These are phyloP conservation scores for Diaporthe vexans DNA, from an alignment of 2,329 filamentous ascomycete genomes.

Conservation along the genomic window DNA sequence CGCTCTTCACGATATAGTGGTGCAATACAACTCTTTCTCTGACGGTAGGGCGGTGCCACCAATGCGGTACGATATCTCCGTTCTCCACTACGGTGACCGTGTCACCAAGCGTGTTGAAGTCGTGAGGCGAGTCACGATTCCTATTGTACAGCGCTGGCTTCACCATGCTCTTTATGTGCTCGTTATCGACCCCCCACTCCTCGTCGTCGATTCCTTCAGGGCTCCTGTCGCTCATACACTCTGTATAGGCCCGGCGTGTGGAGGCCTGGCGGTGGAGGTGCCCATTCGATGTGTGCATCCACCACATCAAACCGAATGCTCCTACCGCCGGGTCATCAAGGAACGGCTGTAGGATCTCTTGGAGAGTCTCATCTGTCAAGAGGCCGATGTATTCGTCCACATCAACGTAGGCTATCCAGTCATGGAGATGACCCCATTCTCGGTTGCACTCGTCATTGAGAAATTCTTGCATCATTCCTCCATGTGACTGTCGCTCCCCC, in stretches of 20 bases:
- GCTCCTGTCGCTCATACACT: conserved; percentile 27
- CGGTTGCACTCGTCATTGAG: conserved; percentile 32
- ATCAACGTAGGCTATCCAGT: conserved; percentile 52
- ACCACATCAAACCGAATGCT: conserved; percentile 51
- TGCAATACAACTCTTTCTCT: conserved; percentile 49
- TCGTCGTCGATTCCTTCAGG: conserved; percentile 35
- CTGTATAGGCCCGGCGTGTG: conserved; percentile 48
- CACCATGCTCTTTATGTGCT: conserved; percentile 22
- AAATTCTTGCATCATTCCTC: conserved; percentile 16
- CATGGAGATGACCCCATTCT: conserved; percentile 45
- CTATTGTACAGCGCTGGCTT: conserved; percentile 23
- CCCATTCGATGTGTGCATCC: conserved; percentile 49
- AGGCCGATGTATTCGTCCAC: conserved; percentile 51
- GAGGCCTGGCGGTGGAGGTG: conserved; percentile 46
- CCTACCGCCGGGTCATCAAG: conserved; percentile 46
- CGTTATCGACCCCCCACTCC: conserved; percentile 46
- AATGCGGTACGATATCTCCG: conserved; percentile 41
- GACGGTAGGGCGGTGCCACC: conserved; percentile 48
- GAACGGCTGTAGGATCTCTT: conserved; percentile 46
- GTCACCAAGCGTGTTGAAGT: conserved; percentile 44
- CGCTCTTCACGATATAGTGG: conserved; percentile 52
- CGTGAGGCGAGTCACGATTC: conserved; percentile 44
- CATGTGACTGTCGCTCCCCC: conserved; percentile 4
- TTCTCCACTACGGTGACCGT: conserved; percentile 48
- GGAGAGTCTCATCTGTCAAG: conserved; percentile 45